Evolutionary conservation across 2,329 filamentous ascomycete genomes (phyloP), one percentile per base, ranked within the genome.

Genomic region (Fusarium tupiense): DNA sequence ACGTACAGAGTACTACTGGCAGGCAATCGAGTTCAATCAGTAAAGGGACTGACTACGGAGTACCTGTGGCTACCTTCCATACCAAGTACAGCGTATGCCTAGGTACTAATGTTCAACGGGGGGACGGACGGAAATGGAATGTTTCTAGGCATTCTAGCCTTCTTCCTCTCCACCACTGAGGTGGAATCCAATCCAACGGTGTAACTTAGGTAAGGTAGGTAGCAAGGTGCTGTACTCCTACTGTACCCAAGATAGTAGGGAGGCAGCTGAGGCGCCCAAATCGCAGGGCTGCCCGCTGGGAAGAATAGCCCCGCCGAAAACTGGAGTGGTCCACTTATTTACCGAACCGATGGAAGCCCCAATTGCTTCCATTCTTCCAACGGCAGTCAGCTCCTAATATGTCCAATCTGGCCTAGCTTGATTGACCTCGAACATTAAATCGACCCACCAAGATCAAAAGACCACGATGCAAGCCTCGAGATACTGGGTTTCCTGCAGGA

Each of bases 331-430:
- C 52, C 67, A 43, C 35, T 41, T 57, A 57, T 64, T 41, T 69
- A 56, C 49, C 50, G 38, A 69, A 46, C 65, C 44, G 58, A 64
- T 69, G 46, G 65, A 64, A 59, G 67, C 66, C 53, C 66, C 56
- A 65, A 38, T 73, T 54, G 53, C 63, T 67, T 68, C 44, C 35
- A 58, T 54, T 67, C 52, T 56, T 56, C 24, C 40, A 53, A 46
- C 69, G 67, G 60, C 53, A 70, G 49, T 61, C 54, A 67, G 57
- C 54, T 74, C 66, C 67, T 58, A 63, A 64, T 58, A 49, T 52
- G 57, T 50, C 61, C 66, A 62, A 63, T 71, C 41, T 61, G 50
- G 71, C 24, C 52, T 70, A 73, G 73, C 61, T 64, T 64, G 50
- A 59, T 50, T 60, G 60, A 40, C 58, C 52, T 58, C 41, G 52